Percentiles rank a stretch among this genome's conserved stretches.
These are phyloP conservation scores for Sporopachydermia lactativora DNA, from an alignment of 805 yeast species.

Conservation along the genomic window DNA sequence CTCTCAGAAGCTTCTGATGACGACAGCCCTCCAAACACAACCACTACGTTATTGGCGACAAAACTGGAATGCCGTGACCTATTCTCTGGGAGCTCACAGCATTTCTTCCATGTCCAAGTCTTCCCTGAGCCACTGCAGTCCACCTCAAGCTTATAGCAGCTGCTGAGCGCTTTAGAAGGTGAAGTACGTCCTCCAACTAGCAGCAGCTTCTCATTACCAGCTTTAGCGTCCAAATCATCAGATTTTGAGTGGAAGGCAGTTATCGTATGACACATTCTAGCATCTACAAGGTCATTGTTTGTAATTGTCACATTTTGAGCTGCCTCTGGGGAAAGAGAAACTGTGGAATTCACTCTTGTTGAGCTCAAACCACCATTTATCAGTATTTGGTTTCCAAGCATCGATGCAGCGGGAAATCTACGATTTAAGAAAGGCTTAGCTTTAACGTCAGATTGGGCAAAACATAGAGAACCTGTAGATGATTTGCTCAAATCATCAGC, in stretches of 20 bases:
- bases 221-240: slow-evolving; percentile 13
- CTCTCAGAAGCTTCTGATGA: slow-evolving; percentile 7
- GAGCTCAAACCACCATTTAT: slow-evolving; percentile 24
- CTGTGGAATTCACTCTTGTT: slow-evolving; percentile 13
- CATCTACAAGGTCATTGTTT: not conserved
- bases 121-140: not conserved
- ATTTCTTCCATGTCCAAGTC: slow-evolving; percentile 25
- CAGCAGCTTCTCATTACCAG: slow-evolving; percentile 19
- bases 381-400: slow-evolving; percentile 9
- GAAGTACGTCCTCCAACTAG: slow-evolving; percentile 56
- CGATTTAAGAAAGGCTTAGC: slow-evolving; percentile 13
- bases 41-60: slow-evolving; percentile 17
- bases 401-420: slow-evolving; percentile 29
- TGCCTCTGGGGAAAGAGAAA: slow-evolving; percentile 5
- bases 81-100: slow-evolving; percentile 26
- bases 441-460: no score
- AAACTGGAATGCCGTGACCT: slow-evolving; percentile 40
- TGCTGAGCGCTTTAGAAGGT: slow-evolving; percentile 35
- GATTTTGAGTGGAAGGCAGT: not conserved
- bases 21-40: slow-evolving; percentile 39
- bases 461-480: not conserved
- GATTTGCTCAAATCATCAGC: slow-evolving; percentile 4
- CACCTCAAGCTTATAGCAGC: slow-evolving; percentile 26
- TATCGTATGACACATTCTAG: not conserved
- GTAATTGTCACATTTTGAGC: not conserved